Evolutionary conservation across 139 green algal species (phyloP).

Genomic region (Chlamydomonas schloesseri): DNA sequence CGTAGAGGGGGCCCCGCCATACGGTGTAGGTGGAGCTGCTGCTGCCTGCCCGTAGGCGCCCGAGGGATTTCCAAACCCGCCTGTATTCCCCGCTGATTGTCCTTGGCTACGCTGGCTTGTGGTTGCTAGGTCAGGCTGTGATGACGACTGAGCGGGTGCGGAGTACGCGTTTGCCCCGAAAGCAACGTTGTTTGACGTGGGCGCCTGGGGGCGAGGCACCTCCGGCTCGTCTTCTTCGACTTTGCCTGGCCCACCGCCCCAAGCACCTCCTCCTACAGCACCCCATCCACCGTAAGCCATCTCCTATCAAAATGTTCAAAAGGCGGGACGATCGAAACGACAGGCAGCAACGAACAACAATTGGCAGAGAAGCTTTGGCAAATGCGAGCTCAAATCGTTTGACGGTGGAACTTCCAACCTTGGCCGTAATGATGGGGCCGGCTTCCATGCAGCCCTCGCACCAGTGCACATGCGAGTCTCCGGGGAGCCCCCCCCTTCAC

Average conservation of each 20-base stretch:
- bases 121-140: conserved; percentile 1
- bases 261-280: conserved; percentile 10
- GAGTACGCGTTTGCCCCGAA: background rate
- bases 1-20: too few relatives aligned
- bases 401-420: too few relatives aligned
- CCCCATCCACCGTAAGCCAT: conserved; percentile 26
- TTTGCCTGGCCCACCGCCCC: background rate
- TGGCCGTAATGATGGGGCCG: too few relatives aligned
- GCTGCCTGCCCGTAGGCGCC: conserved; percentile 7
- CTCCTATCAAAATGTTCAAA: too few relatives aligned
- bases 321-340: background rate
- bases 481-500: too few relatives aligned
- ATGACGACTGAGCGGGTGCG: background rate
- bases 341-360: too few relatives aligned
- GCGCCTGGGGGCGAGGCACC: background rate
- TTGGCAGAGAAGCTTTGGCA: too few relatives aligned
- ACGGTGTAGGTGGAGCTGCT: background rate
- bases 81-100: background rate
- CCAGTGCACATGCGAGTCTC: too few relatives aligned
- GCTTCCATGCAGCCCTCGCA: too few relatives aligned
- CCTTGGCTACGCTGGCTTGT: background rate
- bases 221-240: background rate
- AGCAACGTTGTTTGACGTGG: too few relatives aligned
- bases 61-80: background rate
- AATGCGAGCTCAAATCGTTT: too few relatives aligned